Evolutionary conservation across 352 stramenopile genomes (phyloP), one percentile per base, ranked within the genome.

Genomic region (Thalassiosira hispida): DNA sequence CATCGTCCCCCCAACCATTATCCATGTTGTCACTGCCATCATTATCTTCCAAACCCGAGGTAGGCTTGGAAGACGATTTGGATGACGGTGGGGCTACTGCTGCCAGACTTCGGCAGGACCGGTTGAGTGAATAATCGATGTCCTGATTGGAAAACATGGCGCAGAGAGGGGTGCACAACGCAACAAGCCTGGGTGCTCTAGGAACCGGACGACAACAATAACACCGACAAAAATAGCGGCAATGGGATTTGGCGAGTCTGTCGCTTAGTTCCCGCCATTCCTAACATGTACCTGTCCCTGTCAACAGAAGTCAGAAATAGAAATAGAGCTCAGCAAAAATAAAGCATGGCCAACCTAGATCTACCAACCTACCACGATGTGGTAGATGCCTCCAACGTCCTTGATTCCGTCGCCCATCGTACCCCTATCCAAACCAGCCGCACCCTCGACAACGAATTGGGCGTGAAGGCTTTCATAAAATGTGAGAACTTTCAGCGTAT

Each of bases 131-230:
- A 12, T 88, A 57, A 53, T 92, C 88, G 1, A 81, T 81, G 22
- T 67, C 44, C 77, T 91, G 83, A 57, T 83, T 80, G 55, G 83
- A 89, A 79, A 90, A 92, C 85, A 91, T 91, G 25, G 9, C 47
- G 23, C 2, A 16, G 11, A 57, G 8, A 57, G 7, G 8, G n/a
- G n/a, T n/a, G n/a, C n/a, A n/a, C n/a, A n/a, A n/a, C n/a, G n/a
- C n/a, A n/a, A n/a, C n/a, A n/a, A n/a, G n/a, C n/a, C n/a, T n/a
- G n/a, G n/a, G n/a, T n/a, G n/a, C n/a, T n/a, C n/a, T n/a, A n/a
- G n/a, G n/a, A n/a, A 8, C 20, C 20, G 8, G 16, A 57, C 20
- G 29, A 60, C 31, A 38, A 38, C 31, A 38, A 38, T 38, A 9
- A 3, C 31, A 8, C 3, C 31, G 3, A n/a, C n/a, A n/a, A n/a